These are phyloP conservation scores for Neurospora sp. DNA, from an alignment of 2,329 filamentous ascomycete species.

Conservation along the genomic window DNA sequence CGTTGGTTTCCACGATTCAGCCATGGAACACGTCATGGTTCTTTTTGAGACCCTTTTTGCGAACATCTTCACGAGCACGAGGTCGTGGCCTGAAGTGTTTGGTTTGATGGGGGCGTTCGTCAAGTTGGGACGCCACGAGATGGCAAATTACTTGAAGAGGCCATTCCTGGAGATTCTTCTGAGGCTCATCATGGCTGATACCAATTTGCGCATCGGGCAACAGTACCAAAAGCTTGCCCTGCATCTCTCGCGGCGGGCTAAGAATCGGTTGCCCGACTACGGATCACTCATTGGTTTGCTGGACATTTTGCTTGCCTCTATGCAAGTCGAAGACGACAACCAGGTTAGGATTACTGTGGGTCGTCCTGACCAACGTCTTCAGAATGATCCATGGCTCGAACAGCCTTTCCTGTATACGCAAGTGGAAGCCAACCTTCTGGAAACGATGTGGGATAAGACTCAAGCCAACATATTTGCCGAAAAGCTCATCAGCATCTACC, in stretches of 20 bases:
- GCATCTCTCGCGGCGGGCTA: conserved; percentile 39
- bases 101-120: conserved; percentile 59
- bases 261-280: conserved; percentile 43
- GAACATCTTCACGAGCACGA: conserved; percentile 49
- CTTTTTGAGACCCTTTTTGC: conserved; percentile 51
- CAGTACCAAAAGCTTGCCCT: conserved; percentile 48
- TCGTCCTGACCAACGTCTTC: conserved; percentile 28
- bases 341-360: neutral
- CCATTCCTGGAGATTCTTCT: conserved; percentile 51
- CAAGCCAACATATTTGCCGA: conserved; percentile 47
- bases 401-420: conserved; percentile 33
- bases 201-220: conserved; percentile 28
- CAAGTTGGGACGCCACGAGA: conserved; percentile 48
- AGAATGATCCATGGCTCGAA: conserved; percentile 21
- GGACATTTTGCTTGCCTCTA: conserved; percentile 32
- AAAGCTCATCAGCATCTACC: conserved; percentile 55
- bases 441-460: conserved; percentile 30
- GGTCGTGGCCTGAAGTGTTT: conserved; percentile 72
- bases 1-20: conserved; percentile 18
- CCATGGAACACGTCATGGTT: conserved; percentile 31
- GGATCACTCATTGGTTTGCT: conserved; percentile 42
- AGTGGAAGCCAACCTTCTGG: conserved; percentile 36
- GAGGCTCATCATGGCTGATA: conserved; percentile 52
- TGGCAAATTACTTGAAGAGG: conserved; percentile 47
- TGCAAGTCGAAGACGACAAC: conserved; percentile 16